Conservation (phyloP, 768 basidiomycete genomes). For the Lentinula lateritia region DNA sequence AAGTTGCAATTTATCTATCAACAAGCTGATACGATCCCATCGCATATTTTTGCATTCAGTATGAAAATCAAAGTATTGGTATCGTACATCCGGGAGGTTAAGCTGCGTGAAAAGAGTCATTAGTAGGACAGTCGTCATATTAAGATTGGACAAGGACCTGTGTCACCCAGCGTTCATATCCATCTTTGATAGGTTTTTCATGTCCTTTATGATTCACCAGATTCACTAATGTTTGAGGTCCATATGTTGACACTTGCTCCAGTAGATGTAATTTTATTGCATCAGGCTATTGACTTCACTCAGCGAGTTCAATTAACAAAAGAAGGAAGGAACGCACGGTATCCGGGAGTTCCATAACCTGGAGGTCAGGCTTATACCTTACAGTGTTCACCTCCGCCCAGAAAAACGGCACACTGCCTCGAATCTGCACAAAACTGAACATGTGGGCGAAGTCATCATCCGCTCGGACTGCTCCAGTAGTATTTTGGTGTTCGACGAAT, state of each 20-base stretch:
- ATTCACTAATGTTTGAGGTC: slow-evolving; percentile 77
- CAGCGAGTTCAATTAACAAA: background rate
- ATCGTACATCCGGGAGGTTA: slow-evolving; percentile 64
- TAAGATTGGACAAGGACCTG: slow-evolving; percentile 35
- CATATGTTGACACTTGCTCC: slow-evolving; percentile 70
- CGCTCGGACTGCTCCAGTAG: slow-evolving; percentile 31
- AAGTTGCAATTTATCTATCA: slow-evolving; percentile 72
- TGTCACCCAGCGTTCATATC: slow-evolving; percentile 74
- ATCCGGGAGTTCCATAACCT: slow-evolving; percentile 88
- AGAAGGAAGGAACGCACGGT: slow-evolving; percentile 51
- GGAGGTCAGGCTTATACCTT: slow-evolving; percentile 93
- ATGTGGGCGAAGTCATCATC: slow-evolving; percentile 49
- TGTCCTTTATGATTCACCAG: slow-evolving; percentile 91
- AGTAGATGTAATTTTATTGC: slow-evolving; percentile 71
- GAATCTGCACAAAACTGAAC: slow-evolving; percentile 87
- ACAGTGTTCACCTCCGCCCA: slow-evolving; percentile 97
- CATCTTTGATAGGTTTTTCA: slow-evolving; percentile 93
- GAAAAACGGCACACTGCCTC: slow-evolving; percentile 91
- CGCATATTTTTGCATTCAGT: slow-evolving; percentile 91
- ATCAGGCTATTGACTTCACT: slow-evolving; percentile 41
- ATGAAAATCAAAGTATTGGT: slow-evolving; percentile 97
- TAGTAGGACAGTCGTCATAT: slow-evolving; percentile 3
- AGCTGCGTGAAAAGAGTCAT: slow-evolving; percentile 34
- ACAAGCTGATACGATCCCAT: slow-evolving; percentile 84
- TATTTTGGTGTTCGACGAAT: slow-evolving; percentile 57